phyloP scores from a whole-genome alignment of 495 filamentous ascomycete genomes.

The Tuber borchii region DNA sequence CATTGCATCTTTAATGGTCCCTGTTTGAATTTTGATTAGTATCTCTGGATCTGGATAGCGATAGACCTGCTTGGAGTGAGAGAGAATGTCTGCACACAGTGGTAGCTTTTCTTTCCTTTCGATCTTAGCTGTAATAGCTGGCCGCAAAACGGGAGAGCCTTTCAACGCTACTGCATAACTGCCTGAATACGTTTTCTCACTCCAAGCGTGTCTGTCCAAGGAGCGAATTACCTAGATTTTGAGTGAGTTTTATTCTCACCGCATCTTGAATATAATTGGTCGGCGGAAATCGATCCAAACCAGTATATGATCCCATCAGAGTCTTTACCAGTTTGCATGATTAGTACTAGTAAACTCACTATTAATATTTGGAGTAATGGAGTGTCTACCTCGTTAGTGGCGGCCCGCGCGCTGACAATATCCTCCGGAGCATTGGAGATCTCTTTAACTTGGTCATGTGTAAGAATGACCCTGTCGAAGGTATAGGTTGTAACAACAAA shows the following conservation, averaged over 20 bases:
- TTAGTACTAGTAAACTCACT: neutral
- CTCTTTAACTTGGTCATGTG: neutral
- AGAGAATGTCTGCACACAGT: no score
- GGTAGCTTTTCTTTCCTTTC: neutral
- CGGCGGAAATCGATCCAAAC: neutral
- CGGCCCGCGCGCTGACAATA: neutral
- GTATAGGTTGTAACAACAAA: neutral
- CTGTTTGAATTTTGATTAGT: constrained; percentile 11
- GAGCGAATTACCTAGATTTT: neutral
- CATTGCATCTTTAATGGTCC: constrained; percentile 14
- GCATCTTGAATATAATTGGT: neutral
- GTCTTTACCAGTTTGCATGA: neutral
- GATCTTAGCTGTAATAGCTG: neutral
- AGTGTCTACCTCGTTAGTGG: neutral
- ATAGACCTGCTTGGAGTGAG: neutral
- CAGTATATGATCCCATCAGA: neutral
- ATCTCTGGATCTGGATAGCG: neutral
- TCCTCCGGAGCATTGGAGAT: neutral
- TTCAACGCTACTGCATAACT: neutral
- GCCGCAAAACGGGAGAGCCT: neutral
- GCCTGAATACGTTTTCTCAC: neutral
- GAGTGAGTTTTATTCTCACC: neutral
- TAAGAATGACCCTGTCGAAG: neutral
- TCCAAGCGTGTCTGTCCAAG: neutral
- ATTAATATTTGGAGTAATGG: no score